Base-by-base conservation (phyloP, 805 yeast species). In the Zygoascus flipseniorum region DNA sequence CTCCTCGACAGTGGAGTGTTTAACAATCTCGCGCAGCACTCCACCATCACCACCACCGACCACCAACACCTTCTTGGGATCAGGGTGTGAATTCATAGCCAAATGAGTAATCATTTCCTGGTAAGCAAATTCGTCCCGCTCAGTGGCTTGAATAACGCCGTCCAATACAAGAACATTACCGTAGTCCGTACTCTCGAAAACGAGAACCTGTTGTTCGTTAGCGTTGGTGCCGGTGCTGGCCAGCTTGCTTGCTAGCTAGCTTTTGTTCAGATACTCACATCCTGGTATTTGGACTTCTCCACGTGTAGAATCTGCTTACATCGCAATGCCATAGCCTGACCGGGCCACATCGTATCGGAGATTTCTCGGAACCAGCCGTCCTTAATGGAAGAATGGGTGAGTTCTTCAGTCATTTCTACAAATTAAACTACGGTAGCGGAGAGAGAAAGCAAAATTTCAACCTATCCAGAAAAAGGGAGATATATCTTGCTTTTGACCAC, bases 31-130 rank as follows among this genome's bases (percentile, higher is more conserved):
- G 62, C 97, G 78, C 39, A 90, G 72, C 19, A 89, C 96, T 56
- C 97, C 97, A 58, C 97, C 96, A 68, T 89, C 97, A 44, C 97
- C 97, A 26, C 97, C 97, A 28, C 97, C 97, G 62, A 89, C 86
- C 31, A 89, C 93, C 50, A 89, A 76, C 9, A 89, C 95, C 52
- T 76, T 78, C 60, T 78, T 79, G 1, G 97, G 97, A 43, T 74
- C 63, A 2, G 80, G 79, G 70, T 89, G 97, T 10, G 87, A 72
- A 78, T 83, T 81, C 54, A 90, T 64, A 4, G 97, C 90, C 31
- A 88, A 69, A 68, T 90, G 95, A 2, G 95, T 73, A 57, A 89
- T 90, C 82, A 88, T 81, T 67, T 89, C 97, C 71, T 89, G 97
- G 69, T 89, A 89, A 11, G 96, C 89, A 69, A 87, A 89, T 68